Conservation (phyloP, 2,329 filamentous ascomycete species). For the Penicillium sclerotigenum region DNA sequence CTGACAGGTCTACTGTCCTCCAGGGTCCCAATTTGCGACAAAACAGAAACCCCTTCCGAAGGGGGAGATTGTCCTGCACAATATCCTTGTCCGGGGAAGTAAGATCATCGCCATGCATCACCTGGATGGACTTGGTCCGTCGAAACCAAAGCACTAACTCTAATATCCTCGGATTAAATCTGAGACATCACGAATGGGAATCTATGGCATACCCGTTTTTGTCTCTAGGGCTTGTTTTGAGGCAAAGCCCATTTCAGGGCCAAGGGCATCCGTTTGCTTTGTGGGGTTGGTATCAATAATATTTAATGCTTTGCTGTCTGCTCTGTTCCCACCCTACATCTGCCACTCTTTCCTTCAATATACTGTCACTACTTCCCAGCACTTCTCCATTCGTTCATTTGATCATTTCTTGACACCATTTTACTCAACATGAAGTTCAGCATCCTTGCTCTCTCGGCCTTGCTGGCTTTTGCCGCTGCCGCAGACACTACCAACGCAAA, state of each 20-base stretch:
- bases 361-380: not conserved
- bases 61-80: not conserved
- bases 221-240: not conserved
- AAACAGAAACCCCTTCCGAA: not conserved
- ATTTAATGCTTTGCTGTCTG: slow-evolving; percentile 3
- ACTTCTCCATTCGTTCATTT: slow-evolving; percentile 10
- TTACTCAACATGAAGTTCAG: slow-evolving; percentile 41
- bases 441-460: slow-evolving; percentile 43
- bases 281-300: not conserved
- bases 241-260: not conserved
- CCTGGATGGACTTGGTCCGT: not conserved
- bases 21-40: not conserved
- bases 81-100: slow-evolving; percentile 1
- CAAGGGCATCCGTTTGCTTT: not conserved
- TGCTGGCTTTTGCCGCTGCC: slow-evolving; percentile 46
- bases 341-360: not conserved
- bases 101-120: slow-evolving; percentile 2
- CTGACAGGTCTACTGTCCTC: slow-evolving; percentile 15
- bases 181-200: slow-evolving; percentile 19
- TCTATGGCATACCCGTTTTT: slow-evolving; percentile 2
- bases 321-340: not conserved
- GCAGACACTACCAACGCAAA: slow-evolving; percentile 25
- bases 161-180: slow-evolving; percentile 1
- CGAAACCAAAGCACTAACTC: not conserved
- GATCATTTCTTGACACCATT: slow-evolving; percentile 6